These are phyloP conservation scores for Solanum aculeatissimum DNA, from an alignment of 305 asterid species.

Conservation along the genomic window DNA sequence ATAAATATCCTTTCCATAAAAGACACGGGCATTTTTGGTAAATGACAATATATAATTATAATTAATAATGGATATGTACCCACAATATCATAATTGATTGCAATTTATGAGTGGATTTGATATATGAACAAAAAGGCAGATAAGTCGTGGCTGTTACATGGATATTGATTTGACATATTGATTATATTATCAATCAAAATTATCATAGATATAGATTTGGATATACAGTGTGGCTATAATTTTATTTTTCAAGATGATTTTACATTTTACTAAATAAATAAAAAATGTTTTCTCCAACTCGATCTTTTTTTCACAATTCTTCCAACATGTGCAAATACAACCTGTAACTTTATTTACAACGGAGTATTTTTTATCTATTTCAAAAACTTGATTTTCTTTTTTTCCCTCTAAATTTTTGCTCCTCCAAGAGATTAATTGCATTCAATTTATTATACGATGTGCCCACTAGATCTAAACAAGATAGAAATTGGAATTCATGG, in stretches of 20 bases:
- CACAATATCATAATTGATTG: neutral
- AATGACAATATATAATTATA: neutral
- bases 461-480: neutral
- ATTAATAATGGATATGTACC: neutral
- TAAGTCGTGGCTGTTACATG: neutral
- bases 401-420: neutral
- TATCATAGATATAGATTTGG: neutral
- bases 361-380: neutral
- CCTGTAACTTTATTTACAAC: neutral
- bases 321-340: neutral
- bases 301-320: neutral
- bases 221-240: neutral
- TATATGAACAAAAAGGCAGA: neutral
- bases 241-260: neutral
- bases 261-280: neutral
- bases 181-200: neutral
- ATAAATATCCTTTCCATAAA: neutral
- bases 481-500: neutral
- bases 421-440: neutral
- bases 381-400: neutral
- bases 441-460: neutral
- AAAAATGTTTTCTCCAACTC: neutral
- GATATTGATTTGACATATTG: neutral
- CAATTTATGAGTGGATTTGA: neutral
- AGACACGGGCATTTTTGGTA: neutral